A percentile compares a stretch with the other conserved stretches of the same genome.
These are phyloP conservation scores for Penicillium sp. DNA, from an alignment of 2,329 filamentous ascomycete species.

Conservation along the genomic window DNA sequence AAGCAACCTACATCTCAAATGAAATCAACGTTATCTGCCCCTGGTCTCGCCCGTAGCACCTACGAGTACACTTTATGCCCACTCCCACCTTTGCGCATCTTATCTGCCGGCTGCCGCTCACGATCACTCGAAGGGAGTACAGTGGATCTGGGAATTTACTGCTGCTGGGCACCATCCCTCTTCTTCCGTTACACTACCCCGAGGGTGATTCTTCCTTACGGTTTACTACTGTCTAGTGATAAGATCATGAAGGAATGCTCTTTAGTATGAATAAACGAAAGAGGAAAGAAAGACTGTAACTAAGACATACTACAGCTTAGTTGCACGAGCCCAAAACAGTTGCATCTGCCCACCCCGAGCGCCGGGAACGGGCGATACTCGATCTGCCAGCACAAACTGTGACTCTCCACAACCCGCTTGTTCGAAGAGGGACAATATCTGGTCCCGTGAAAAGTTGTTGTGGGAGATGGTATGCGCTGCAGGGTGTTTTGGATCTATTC, in stretches of 20 bases:
- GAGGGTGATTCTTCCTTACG: not conserved
- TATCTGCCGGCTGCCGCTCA: too few species aligned
- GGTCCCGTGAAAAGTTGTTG: not conserved
- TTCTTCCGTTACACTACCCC: too few species aligned
- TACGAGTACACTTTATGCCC: too few species aligned
- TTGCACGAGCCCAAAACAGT: conserved; percentile 2
- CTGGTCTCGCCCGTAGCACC: too few species aligned
- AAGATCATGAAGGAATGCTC: not conserved
- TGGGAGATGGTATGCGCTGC: conserved; percentile 4
- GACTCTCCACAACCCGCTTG: conserved; percentile 4
- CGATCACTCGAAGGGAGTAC: too few species aligned
- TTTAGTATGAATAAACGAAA: not conserved
- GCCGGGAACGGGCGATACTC: not conserved
- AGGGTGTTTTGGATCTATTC: not conserved
- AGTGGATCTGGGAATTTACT: too few species aligned
- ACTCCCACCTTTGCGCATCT: too few species aligned
- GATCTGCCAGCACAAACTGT: not conserved
- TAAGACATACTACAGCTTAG: not conserved
- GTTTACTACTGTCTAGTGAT: not conserved
- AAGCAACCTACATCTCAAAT: too few species aligned
- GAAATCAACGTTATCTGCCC: too few species aligned
- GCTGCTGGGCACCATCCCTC: not conserved
- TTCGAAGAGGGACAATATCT: not conserved
- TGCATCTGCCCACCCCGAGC: not conserved
- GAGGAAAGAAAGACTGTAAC: not conserved